Base-by-base conservation (phyloP, 2,329 filamentous ascomycete genomes). In the Ilyonectria robusta region DNA sequence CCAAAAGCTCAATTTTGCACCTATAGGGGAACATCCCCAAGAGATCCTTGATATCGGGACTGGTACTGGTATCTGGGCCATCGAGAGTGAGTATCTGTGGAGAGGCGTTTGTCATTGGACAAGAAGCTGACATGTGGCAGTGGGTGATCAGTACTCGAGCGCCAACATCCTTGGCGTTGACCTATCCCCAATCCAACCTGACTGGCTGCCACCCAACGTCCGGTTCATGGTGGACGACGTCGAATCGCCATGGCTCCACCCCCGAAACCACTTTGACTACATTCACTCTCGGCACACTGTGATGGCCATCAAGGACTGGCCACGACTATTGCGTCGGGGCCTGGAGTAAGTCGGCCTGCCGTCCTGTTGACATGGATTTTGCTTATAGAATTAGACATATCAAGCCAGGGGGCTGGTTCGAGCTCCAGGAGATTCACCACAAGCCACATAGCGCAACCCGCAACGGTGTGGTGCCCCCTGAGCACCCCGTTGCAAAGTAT, bases 41-140 rank as follows among this genome's bases (percentile, higher is more conserved):
- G 80, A 85, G 68, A 80, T 88, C 10, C 77, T 89, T n/a, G 88
- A 89, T 70, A 83, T 89, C 50, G 87, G 87, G 15, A 89, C 87
- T 0, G 87, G 88, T 3, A 89, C 87, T 1, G 87, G 87, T 2
- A 87, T 88, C 7, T 89, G 87, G 87, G 85, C 87, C 10, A 88
- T 89, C 60, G 87, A 89, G 69, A 86, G 81, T 83, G 73, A 72
- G 81, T 31, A 6, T 48, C 37, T 8, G 46, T 42, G 35, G 37
- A 50, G 13, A 15, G 17, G 21, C 26, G n/a, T 10, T 19, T 15
- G 15, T 37, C 8, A 9, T 11, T 26, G 47, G 44, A 44, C 15
- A n/a, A 21, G 19, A 46, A 60, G 37, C 70, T 73, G 61, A 75
- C 48, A 17, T 46, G 31, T 10, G 47, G 29, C 31, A 82, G 85